These are phyloP conservation scores for Cyberlindnera xylosilytica DNA, from an alignment of 805 yeast species.

Conservation along the genomic window DNA sequence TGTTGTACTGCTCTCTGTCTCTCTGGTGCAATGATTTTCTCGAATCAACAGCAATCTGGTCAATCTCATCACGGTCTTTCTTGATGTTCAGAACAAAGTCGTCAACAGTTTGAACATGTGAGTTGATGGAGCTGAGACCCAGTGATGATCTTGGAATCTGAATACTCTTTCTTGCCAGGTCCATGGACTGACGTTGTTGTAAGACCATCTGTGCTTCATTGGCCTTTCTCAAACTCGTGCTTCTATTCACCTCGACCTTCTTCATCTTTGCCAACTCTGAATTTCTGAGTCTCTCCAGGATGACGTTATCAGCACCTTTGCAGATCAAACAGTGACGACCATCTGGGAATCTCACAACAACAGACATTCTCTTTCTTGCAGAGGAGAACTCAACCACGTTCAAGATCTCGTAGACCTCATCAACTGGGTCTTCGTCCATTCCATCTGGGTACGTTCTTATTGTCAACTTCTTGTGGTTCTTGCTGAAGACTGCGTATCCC, in stretches of 20 bases:
- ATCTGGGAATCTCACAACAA: slow-evolving; percentile 75
- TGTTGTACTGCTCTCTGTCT: slow-evolving; percentile 52
- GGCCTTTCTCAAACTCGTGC: slow-evolving; percentile 60
- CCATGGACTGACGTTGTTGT: slow-evolving; percentile 50
- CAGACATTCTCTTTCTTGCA: slow-evolving; percentile 89
- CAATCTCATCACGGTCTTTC: slow-evolving; percentile 49
- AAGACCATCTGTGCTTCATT: slow-evolving; percentile 76
- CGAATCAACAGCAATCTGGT: slow-evolving; percentile 49
- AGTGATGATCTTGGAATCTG: slow-evolving; percentile 32
- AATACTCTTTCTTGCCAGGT: slow-evolving; percentile 32
- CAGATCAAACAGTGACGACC: slow-evolving; percentile 72
- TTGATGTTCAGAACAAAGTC: slow-evolving; percentile 41
- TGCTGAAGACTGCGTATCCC: slow-evolving; percentile 81
- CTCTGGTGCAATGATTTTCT: slow-evolving; percentile 57
- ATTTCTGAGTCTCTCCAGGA: slow-evolving; percentile 67
- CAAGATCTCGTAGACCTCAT: slow-evolving; percentile 70
- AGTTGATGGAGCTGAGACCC: slow-evolving; percentile 22
- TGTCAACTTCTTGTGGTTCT: slow-evolving; percentile 55
- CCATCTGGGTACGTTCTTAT: slow-evolving; percentile 85
- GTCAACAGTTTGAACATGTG: slow-evolving; percentile 44
- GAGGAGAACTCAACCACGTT: slow-evolving; percentile 86
- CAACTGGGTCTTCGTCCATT: slow-evolving; percentile 56
- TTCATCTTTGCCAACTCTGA: slow-evolving; percentile 58
- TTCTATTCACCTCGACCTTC: slow-evolving; percentile 56
- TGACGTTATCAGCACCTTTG: slow-evolving; percentile 94